Evolutionary conservation across 345 rosid species (phyloP).

Genomic region (Carallia brachiata): DNA sequence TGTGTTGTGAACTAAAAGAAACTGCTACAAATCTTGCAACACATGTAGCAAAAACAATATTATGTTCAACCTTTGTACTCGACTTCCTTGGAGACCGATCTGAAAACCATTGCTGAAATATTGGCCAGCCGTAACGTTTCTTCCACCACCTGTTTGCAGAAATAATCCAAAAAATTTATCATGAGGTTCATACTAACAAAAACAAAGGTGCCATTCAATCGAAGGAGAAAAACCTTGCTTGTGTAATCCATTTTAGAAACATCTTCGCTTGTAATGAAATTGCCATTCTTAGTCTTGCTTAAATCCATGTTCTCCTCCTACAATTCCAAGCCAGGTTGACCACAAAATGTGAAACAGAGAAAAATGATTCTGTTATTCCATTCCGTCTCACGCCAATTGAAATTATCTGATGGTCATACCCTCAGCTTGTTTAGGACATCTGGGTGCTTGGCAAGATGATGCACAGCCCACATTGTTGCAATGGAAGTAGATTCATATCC

Average conservation of each 20-base stretch:
- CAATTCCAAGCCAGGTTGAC: background rate
- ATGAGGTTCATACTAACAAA: background rate
- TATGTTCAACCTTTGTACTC: constrained; percentile 28
- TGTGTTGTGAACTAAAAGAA: no score
- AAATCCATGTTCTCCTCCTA: constrained; percentile 41
- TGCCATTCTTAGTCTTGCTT: constrained; percentile 26
- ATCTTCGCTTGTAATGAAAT: constrained; percentile 36
- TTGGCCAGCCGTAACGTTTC: constrained; percentile 45
- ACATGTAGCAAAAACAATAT: no score
- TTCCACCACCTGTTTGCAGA: constrained; percentile 33
- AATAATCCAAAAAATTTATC: background rate
- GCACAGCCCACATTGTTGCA: constrained; percentile 40
- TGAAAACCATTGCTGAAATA: constrained; percentile 17
- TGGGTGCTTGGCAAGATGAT: constrained; percentile 39
- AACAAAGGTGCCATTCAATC: background rate
- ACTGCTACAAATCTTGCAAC: no score
- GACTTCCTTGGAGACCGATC: constrained; percentile 28
- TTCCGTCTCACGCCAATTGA: no score
- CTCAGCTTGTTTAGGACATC: constrained; percentile 23
- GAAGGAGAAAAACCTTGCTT: constrained; percentile 14
- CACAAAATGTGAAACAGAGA: background rate
- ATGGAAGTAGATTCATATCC: constrained; percentile 34
- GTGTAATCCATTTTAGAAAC: constrained; percentile 36
- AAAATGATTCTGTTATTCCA: no score
- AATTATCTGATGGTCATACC: constrained; percentile 7